Evolutionary conservation across 148 eudicot genomes (phyloP), one percentile per base, ranked within the genome.

Genomic region (Polygonum maritimum): DNA sequence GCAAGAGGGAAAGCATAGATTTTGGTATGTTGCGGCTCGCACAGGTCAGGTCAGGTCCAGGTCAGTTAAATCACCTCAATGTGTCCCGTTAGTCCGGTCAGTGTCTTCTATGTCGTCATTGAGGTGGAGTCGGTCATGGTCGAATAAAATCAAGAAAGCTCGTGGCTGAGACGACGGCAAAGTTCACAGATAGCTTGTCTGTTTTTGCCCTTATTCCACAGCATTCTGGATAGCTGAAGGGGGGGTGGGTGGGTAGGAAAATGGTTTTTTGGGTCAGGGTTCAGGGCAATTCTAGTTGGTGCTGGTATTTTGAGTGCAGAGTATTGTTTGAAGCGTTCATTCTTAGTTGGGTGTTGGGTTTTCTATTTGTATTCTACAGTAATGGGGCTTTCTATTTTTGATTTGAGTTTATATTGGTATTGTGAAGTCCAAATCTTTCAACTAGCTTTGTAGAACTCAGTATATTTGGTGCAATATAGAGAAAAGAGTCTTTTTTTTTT

Each of bases 21-120:
- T 67, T 35, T 67, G 71, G 71, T 67, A 67, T 13, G 71, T 13
- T 67, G 16, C 38, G 71, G 71, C 71, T 67, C 71, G 71, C 45
- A 21, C 63, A 57, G 26, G 63, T 65, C 70, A 33, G 19, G 41
- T 65, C 71, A 65, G 71, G 71, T 65, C 71, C 71, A 65, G 18
- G 71, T 67, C 71, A 67, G 71, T 38, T 67, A 18, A 38, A 67
- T 14, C 71, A 67, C 71, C 45, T 67, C 71, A 67, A 67, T 36
- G 38, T 67, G 71, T 67, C 71, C 38, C 38, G 31, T 67, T 67
- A 67, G 71, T 67, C 45, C 21, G 22, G 71, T 67, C 71, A 36
- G 71, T 36, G 44, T 67, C 71, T 67, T 35, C 19, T 35, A 67
- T 21, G 36, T 36, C 1, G 71, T 67, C 71, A 67, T 67, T 67